Conservation (phyloP, 768 basidiomycete species). For the Neoboletus magnificus region DNA sequence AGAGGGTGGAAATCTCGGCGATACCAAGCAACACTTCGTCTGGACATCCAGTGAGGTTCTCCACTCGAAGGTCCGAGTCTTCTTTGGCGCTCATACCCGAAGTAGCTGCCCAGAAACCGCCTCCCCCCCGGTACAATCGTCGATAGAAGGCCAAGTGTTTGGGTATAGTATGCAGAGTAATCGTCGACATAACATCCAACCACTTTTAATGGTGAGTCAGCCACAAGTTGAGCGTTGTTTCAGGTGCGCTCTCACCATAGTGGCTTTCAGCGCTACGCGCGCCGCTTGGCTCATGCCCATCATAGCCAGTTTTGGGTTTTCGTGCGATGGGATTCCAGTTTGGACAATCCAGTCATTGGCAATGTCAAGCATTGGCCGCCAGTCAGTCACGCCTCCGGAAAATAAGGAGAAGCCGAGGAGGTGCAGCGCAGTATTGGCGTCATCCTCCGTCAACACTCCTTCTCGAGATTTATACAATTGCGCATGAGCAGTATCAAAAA, state of each 20-base stretch:
- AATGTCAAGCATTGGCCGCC: constrained; percentile 66
- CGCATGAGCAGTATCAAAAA: constrained; percentile 65
- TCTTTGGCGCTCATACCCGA: constrained; percentile 29
- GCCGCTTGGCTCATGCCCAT: constrained; percentile 50
- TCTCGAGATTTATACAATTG: constrained; percentile 57
- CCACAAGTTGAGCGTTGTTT: background rate
- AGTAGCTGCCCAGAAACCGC: constrained; percentile 43
- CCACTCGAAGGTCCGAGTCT: constrained; percentile 55
- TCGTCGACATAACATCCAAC: constrained; percentile 71
- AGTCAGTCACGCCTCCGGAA: constrained; percentile 64
- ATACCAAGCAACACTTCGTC: constrained; percentile 75
- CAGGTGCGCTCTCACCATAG: constrained; percentile 53
- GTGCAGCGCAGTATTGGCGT: constrained; percentile 77
- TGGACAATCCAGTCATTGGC: constrained; percentile 75
- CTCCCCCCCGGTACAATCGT: constrained; percentile 54
- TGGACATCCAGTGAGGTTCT: constrained; percentile 70
- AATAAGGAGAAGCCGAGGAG: constrained; percentile 72
- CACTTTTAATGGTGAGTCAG: constrained; percentile 47
- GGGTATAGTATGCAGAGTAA: constrained; percentile 59
- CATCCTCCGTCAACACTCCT: constrained; percentile 56
- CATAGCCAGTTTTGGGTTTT: constrained; percentile 61
- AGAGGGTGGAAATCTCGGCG: constrained; percentile 68
- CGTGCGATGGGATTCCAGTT: constrained; percentile 58
- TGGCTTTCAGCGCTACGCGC: constrained; percentile 64
- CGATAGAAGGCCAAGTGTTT: constrained; percentile 66